phyloP scores from a whole-genome alignment of 1,284 basidiomycete species.

The Coriolopsis trogii region DNA sequence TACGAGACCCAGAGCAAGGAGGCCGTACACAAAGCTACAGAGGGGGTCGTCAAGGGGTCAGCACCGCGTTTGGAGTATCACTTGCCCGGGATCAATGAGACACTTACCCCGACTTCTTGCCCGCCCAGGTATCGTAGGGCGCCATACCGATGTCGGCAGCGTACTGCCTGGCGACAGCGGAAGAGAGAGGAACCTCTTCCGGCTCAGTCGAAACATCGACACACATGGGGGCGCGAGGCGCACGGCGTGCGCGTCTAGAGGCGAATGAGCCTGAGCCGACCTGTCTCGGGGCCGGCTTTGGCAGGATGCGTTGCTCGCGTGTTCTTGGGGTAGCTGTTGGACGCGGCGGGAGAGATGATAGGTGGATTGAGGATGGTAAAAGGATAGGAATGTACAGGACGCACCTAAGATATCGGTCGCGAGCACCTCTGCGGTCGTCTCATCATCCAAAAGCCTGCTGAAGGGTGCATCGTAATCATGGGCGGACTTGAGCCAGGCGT shows the following conservation, averaged over 20 bases:
- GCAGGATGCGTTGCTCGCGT: conserved; percentile 11
- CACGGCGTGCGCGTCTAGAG: conserved; percentile 16
- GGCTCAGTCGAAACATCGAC: conserved; percentile 23
- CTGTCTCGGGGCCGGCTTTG: conserved; percentile 10
- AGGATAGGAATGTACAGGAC: neutral
- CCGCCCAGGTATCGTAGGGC: conserved; percentile 29
- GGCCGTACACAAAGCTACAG: conserved; percentile 25
- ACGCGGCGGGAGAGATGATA: neutral
- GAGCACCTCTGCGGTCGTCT: conserved; percentile 21
- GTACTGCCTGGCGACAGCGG: conserved; percentile 19
- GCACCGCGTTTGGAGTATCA: no score
- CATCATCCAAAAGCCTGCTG: conserved; percentile 25
- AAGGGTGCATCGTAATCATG: conserved; percentile 26
- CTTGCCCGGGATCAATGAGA: no score
- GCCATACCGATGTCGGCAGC: conserved; percentile 30
- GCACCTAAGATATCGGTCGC: conserved; percentile 25
- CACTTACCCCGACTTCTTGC: conserved; percentile 27
- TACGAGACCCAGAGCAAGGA: conserved; percentile 29
- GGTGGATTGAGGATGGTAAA: neutral
- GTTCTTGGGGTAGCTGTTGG: conserved; percentile 17
- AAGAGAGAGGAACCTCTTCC: conserved; percentile 19
- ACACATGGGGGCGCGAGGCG: conserved; percentile 20
- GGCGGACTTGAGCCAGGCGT: conserved; percentile 25
- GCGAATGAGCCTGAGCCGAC: conserved; percentile 21
- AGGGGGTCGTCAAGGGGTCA: neutral